Base-by-base conservation (phyloP, 1,284 basidiomycete species). In the Bondarzewia mesenterica region DNA sequence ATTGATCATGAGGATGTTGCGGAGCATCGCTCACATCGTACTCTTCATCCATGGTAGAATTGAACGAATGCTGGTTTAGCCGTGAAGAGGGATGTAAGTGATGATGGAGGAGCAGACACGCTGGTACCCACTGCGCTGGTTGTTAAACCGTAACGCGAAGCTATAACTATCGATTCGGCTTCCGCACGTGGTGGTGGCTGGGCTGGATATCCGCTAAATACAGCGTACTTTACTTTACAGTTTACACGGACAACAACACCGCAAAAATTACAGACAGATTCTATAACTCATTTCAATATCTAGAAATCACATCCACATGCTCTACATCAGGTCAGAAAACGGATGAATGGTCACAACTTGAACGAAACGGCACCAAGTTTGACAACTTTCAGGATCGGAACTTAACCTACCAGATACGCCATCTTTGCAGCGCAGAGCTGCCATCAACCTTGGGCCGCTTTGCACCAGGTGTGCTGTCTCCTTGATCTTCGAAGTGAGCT, bases 11-110 rank as follows among this genome's bases (percentile, higher is more conserved):
- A n/a, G 29, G 21, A 15, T 21, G 23, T 15, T 5, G 15, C 22
- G 16, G 22, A 43, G 25, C 14, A 43, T 12, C 25, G 62, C 74
- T 57, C 66, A 89, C 89, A 68, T 91, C 88, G 67, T 91, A 91
- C 74, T 86, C 83, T 75, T 91, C 88, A 84, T 91, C 88, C 88
- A 91, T 90, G 68, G 61, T 71, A 49, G 49, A 20, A 23, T 55
- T 44, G 46, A 20, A 22, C 21, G 35, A 23, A 37, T 10, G 29
- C 39, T 38, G 39, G 23, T n/a, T 25, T 37, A 36, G 48, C 39
- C 42, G 46, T 27, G 49, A 8, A 35, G 41, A 47, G 50, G 23
- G 22, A 49, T 51, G 44, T 42, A 50, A 38, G 49, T 52, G 38
- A 16, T 48, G 42, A 52, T 45, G 46, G 47, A 49, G 41, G 48